Percentiles rank a stretch among this genome's conserved stretches.
These are phyloP conservation scores for Penicillium brasilianum DNA, from an alignment of 2,329 filamentous ascomycete genomes.

Conservation along the genomic window DNA sequence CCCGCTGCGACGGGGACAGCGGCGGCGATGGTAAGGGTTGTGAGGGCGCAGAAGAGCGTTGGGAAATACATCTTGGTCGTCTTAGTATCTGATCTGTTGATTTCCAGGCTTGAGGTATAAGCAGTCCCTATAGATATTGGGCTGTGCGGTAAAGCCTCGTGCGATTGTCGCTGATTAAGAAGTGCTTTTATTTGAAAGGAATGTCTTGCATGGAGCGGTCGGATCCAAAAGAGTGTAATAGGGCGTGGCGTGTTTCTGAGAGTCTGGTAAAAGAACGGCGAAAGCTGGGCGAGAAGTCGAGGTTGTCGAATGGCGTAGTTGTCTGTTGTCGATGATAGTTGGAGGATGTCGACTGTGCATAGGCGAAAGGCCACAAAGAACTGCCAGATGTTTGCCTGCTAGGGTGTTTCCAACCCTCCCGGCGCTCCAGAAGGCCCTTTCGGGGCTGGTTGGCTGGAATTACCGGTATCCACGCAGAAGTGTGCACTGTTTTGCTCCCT, in stretches of 20 bases:
- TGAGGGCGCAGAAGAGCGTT: constrained; percentile 18
- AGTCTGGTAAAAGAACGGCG: constrained; percentile 23
- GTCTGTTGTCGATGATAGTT: constrained; percentile 8
- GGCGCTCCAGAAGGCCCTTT: not conserved
- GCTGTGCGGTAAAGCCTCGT: not conserved
- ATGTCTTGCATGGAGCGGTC: constrained; percentile 1
- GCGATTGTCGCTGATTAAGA: not conserved
- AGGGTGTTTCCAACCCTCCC: not conserved
- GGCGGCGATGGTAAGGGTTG: constrained; percentile 15
- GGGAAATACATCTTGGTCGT: constrained; percentile 19
- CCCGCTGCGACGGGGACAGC: constrained; percentile 22
- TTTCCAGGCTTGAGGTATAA: not conserved
- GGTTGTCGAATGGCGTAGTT: constrained; percentile 8
- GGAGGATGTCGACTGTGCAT: not conserved
- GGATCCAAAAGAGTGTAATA: constrained; percentile 9
- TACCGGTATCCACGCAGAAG: constrained; percentile 4
- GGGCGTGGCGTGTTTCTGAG: not conserved
- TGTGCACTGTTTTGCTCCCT: constrained; percentile 1
- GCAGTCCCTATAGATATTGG: not conserved
- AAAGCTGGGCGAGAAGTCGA: constrained; percentile 20
- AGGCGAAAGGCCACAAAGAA: not conserved
- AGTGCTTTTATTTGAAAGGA: not conserved
- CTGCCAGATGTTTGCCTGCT: not conserved
- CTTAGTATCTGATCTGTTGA: not conserved
- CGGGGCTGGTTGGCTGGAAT: not conserved